A percentile compares a stretch with the other conserved stretches of the same genome.
Evolutionary conservation across 2,329 filamentous ascomycete genomes (phyloP).

Genomic region (Colletotrichum sp.): DNA sequence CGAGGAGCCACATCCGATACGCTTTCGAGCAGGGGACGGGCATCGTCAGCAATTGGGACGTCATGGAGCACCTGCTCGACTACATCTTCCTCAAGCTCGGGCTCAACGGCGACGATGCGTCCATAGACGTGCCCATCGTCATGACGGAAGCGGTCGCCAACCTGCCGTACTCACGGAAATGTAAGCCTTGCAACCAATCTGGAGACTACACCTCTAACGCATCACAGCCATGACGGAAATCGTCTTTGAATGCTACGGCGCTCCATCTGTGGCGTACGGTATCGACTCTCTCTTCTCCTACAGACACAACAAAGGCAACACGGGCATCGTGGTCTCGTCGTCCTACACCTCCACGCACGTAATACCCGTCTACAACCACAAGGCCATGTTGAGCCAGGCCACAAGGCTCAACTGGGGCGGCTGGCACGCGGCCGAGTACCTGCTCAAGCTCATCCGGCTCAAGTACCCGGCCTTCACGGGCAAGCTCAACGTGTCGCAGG

Average conservation of each 20-base stretch:
- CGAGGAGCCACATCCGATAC: constrained; percentile 86
- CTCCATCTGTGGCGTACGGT: constrained; percentile 88
- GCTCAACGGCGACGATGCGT: constrained; percentile 75
- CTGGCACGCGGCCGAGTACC: constrained; percentile 86
- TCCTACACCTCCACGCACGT: constrained; percentile 94
- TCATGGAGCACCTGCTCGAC: constrained; percentile 92
- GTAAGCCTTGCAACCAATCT: constrained; percentile 46
- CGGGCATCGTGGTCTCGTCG: constrained; percentile 88
- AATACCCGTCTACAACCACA: constrained; percentile 89
- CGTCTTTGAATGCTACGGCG: constrained; percentile 93
- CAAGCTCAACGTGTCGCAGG: constrained; percentile 85
- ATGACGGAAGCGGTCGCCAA: constrained; percentile 97
- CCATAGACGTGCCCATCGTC: constrained; percentile 84
- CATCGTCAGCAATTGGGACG: constrained; percentile 96
- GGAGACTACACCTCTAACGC: constrained; percentile 28
- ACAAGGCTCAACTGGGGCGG: constrained; percentile 95
- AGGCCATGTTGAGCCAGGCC: constrained; percentile 83
- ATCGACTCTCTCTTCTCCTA: constrained; percentile 98
- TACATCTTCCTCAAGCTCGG: constrained; percentile 95
- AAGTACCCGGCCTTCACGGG: constrained; percentile 92
- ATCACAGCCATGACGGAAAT: constrained; percentile 91
- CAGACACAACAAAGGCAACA: constrained; percentile 85
- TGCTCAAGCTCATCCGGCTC: constrained; percentile 85
- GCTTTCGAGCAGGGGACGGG: constrained; percentile 91
- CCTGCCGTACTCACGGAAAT: constrained; percentile 84